Percentiles rank a stretch among this genome's conserved stretches.
These are phyloP conservation scores for Kwoniella sp. DNA, from an alignment of 768 basidiomycete species.

Conservation along the genomic window DNA sequence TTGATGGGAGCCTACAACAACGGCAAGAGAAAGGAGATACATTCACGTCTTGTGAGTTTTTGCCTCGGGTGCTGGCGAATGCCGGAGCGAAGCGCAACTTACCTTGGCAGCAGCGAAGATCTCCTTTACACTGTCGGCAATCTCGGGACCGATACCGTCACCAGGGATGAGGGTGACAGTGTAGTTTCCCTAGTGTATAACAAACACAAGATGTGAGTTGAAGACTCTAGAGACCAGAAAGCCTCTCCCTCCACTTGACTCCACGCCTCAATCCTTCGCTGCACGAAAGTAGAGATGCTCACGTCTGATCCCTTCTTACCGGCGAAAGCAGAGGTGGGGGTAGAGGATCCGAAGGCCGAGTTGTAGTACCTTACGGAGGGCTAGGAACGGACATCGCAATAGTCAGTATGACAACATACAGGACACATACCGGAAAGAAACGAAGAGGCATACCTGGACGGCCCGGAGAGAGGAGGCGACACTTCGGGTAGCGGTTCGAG, in stretches of 20 bases:
- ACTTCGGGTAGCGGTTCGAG: conserved; percentile 35
- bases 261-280: neutral
- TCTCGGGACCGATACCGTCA: conserved; percentile 98
- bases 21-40: neutral
- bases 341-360: conserved; percentile 56
- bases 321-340: conserved; percentile 86
- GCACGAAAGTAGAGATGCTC: conserved; percentile 50
- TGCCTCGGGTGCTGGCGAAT: conserved; percentile 65
- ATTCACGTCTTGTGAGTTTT: neutral
- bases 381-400: conserved; percentile 4
- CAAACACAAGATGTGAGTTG: neutral
- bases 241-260: neutral
- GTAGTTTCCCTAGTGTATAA: conserved; percentile 78
- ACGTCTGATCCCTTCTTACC: conserved; percentile 87
- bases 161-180: conserved; percentile 94
- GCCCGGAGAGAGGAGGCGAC: conserved; percentile 35
- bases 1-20: conserved; percentile 83
- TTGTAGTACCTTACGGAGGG: conserved; percentile 41
- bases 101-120: conserved; percentile 87
- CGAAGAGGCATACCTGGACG: conserved; percentile 20
- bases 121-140: conserved; percentile 89
- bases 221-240: neutral
- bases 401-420: neutral
- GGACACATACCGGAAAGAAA: no score
- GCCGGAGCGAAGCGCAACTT: conserved; percentile 23